A percentile compares a stretch with the other conserved stretches of the same genome.
Evolutionary conservation across 2,329 filamentous ascomycete species (phyloP).

Genomic region (Nemania serpens): DNA sequence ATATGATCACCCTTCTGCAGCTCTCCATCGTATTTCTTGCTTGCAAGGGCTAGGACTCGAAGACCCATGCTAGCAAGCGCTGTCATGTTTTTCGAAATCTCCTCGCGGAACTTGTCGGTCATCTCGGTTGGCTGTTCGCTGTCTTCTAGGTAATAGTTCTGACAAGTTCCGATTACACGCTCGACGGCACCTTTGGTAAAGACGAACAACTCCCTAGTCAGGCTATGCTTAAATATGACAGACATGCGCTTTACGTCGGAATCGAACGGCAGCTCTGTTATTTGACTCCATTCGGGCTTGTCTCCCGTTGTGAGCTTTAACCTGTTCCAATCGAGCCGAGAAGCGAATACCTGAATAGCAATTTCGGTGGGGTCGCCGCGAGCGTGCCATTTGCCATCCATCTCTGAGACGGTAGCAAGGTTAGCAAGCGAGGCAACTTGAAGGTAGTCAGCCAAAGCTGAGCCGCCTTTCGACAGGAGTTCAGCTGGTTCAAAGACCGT

Average conservation of each 20-base stretch:
- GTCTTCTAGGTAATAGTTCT: slow-evolving; percentile 46
- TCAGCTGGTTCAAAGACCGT: slow-evolving; percentile 36
- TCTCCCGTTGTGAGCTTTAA: slow-evolving; percentile 55
- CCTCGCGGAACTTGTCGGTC: slow-evolving; percentile 53
- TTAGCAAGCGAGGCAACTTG: slow-evolving; percentile 63
- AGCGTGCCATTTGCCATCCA: slow-evolving; percentile 58
- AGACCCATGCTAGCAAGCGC: slow-evolving; percentile 60
- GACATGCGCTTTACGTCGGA: slow-evolving; percentile 77
- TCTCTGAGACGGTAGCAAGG: slow-evolving; percentile 53
- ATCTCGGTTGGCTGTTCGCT: slow-evolving; percentile 45
- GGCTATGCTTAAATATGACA: slow-evolving; percentile 60
- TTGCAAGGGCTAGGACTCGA: slow-evolving; percentile 69
- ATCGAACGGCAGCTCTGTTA: slow-evolving; percentile 73
- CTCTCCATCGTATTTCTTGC: slow-evolving; percentile 48
- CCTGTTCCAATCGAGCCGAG: slow-evolving; percentile 66
- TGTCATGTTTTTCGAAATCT: slow-evolving; percentile 66
- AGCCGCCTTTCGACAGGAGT: slow-evolving; percentile 49
- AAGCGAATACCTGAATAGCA: slow-evolving; percentile 72
- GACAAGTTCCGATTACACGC: slow-evolving; percentile 66
- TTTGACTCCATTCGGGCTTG: slow-evolving; percentile 56
- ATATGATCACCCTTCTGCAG: slow-evolving; percentile 51
- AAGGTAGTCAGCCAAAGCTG: slow-evolving; percentile 57
- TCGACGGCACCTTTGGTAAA: slow-evolving; percentile 71
- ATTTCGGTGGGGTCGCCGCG: slow-evolving; percentile 72
- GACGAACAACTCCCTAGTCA: slow-evolving; percentile 38